Evolutionary conservation across 768 basidiomycete genomes (phyloP), one percentile per base, ranked within the genome.

Genomic region (Rhodosporidiobolus odoratus): DNA sequence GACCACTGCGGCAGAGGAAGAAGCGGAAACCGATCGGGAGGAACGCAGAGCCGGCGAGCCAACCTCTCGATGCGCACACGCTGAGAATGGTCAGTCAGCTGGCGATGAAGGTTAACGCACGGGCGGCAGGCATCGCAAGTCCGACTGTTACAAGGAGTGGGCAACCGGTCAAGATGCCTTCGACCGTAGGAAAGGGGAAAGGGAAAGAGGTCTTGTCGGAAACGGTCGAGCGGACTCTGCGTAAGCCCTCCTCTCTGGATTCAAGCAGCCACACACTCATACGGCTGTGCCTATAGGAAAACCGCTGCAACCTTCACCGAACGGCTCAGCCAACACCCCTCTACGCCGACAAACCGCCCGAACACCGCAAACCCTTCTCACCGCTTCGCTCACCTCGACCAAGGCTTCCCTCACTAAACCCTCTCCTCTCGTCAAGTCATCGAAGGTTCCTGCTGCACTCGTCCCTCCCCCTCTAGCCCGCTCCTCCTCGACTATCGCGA

Each of bases 71-170:
- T 23, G 64, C 43, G 34, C 13, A 34, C 8, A 57, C 64, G n/a
- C 56, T 65, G 9, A 12, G 43, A 21, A 65, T 65, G 64, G 56
- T 65, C n/a, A 48, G 41, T n/a, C 64, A 65, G 54, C 45, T 65
- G 16, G 64, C 54, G 12, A 47, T 30, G 34, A 65, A 65, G 56
- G 45, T 65, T 45, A 56, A 58, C 17, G 64, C 64, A 45, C 15
- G 64, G 3, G 16, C 54, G 27, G 64, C 54, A 34, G 54, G 54
- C 15, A 4, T 30, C 23, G 16, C 1, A 2, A 65, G 63, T 25
- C 63, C 63, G 4, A 45, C 56, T 1, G 23, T 30, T 25, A 5
- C 38, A 19, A n/a, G 50, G 15, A 13, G 16, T 16, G 17, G 6
- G 43, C 1, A 21, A 27, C 4, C n/a, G n/a, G n/a, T 10, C 27